Evolutionary conservation across 305 asterid genomes (phyloP), one percentile per base, ranked within the genome.

Genomic region (Fraxinus sp.): DNA sequence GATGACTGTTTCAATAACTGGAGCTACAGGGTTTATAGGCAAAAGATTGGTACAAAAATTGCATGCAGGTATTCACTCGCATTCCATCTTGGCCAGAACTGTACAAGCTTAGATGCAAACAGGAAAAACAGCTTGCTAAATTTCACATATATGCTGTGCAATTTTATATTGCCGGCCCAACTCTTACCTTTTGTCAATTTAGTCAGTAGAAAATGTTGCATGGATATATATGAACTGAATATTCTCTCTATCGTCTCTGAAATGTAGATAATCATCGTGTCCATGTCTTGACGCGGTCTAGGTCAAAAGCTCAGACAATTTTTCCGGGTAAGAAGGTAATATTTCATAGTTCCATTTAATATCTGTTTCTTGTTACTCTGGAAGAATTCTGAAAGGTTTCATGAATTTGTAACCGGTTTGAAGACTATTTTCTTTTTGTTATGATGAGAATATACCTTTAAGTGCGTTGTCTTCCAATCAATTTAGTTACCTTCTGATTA

Each of bases 291-390:
- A 96, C 99, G 32, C 88, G 99, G 85, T 94, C 97, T 32, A 92
- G 84, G 86, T 88, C 96, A 72, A 96, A 88, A 72, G 97, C 98
- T 64, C 90, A 79, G 79, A 88, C 93, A 39, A 86, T 91, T 87
- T 96, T 94, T 89, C 95, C 98, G 84, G 99, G 99, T 96, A 96
- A 93, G 98, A 91, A 95, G 97, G 96, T 93, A 94, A 95, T 88
- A 85, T 90, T 82, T 86, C 84, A 77, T 80, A 87, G 85, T 66
- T 88, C 66, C 71, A 49, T 80, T 39, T 52, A n/a, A 24, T 11
- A 1, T 39, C 26, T 70, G 33, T 52, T 73, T 43, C 39, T 13
- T 13, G 5, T 30, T 14, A 26, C 41, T 20, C 64, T 1, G 1
- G 14, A 41, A 36, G 16, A 37, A 41, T 55, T n/a, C 36, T 74